A percentile compares a stretch with the other conserved stretches of the same genome.
Evolutionary conservation across 2,329 filamentous ascomycete species (phyloP).

Genomic region (Grosmannia serpens): DNA sequence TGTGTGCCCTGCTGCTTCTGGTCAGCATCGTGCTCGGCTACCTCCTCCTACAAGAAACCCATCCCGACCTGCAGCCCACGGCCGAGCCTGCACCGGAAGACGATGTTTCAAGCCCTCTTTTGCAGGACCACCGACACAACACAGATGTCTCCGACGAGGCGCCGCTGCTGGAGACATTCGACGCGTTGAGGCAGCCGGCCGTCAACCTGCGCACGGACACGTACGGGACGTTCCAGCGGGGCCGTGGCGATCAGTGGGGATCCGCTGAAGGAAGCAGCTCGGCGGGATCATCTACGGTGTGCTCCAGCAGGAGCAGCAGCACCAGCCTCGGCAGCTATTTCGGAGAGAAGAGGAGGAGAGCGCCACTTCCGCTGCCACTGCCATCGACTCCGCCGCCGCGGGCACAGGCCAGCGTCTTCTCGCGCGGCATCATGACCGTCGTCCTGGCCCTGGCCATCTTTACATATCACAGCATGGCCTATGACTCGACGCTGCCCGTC

Average conservation of each 20-base stretch:
- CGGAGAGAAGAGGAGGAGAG: neutral
- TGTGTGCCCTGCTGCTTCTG: conserved; percentile 67
- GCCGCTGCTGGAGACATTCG: conserved; percentile 63
- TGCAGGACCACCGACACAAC: neutral
- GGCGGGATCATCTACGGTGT: neutral
- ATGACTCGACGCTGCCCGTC: conserved; percentile 83
- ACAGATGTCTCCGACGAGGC: conserved; percentile 51
- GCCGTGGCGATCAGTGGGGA: neutral
- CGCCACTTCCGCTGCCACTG: too few species aligned
- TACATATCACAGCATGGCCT: conserved; percentile 92
- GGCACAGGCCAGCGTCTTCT: conserved; percentile 30
- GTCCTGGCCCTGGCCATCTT: conserved; percentile 79
- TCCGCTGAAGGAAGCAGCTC: neutral
- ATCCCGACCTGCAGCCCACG: conserved; percentile 60
- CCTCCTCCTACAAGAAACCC: conserved; percentile 75
- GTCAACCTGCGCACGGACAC: conserved; percentile 67
- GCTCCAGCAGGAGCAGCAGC: conserved; percentile 11
- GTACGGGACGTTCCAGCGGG: conserved; percentile 55
- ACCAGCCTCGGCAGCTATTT: conserved; percentile 7
- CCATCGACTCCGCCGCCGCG: too few species aligned
- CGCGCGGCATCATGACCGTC: conserved; percentile 58
- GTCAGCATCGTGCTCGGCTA: conserved; percentile 73
- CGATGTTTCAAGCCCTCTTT: neutral
- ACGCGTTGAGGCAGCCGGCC: conserved; percentile 59
- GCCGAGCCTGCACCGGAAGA: neutral